phyloP scores from a whole-genome alignment of 2,329 filamentous ascomycete species.

The Celoporthe dispersa region DNA sequence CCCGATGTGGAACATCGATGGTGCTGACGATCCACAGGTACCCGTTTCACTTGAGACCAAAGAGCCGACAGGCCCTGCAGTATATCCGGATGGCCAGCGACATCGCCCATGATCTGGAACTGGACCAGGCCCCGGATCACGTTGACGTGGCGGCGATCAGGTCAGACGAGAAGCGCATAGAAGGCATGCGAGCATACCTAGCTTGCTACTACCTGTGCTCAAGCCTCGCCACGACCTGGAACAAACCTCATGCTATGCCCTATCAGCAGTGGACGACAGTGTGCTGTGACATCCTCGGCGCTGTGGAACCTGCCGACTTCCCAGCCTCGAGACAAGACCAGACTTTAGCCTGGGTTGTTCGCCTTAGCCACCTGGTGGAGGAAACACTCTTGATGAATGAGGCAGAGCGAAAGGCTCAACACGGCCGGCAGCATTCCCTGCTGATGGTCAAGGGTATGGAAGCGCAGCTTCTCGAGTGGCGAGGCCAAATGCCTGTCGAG shows the following conservation, averaged over 20 bases:
- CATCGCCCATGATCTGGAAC: constrained; percentile 53
- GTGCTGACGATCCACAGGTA: constrained; percentile 46
- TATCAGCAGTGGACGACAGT: constrained; percentile 49
- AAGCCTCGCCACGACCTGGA: constrained; percentile 48
- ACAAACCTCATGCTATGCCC: constrained; percentile 37
- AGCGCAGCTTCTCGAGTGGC: constrained; percentile 49
- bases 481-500: constrained; percentile 41
- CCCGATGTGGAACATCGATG: no score
- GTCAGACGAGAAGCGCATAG: constrained; percentile 40
- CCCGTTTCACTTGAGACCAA: constrained; percentile 58
- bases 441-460: constrained; percentile 55
- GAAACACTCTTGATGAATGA: constrained; percentile 38
- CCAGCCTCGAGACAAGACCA: constrained; percentile 45
- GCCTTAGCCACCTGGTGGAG: constrained; percentile 46
- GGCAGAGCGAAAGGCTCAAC: constrained; percentile 32
- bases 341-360: constrained; percentile 48
- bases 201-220: constrained; percentile 46
- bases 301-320: constrained; percentile 34
- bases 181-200: constrained; percentile 51
- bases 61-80: constrained; percentile 53
- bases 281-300: constrained; percentile 49
- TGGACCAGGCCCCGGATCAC: constrained; percentile 47
- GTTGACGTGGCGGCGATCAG: constrained; percentile 32
- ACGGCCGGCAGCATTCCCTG: constrained; percentile 45
- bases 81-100: constrained; percentile 58